A percentile compares a stretch with the other conserved stretches of the same genome.
These are phyloP conservation scores for Candida silvicultrix DNA, from an alignment of 805 yeast species.

Conservation along the genomic window DNA sequence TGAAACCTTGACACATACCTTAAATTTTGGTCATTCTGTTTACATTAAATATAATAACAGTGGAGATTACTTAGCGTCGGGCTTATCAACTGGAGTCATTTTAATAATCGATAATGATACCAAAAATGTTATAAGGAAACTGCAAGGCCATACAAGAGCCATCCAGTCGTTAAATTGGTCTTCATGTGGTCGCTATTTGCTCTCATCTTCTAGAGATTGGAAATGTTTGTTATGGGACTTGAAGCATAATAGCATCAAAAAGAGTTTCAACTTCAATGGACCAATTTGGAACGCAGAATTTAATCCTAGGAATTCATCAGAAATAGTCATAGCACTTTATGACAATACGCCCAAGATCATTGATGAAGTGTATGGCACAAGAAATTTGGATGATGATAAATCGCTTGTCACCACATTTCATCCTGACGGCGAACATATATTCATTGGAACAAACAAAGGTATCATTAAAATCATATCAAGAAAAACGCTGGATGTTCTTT, in stretches of 20 bases:
- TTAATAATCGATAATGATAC: constrained; percentile 73
- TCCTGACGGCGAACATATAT: constrained; percentile 46
- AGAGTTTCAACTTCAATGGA: constrained; percentile 49
- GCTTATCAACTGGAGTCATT: constrained; percentile 67
- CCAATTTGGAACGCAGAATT: constrained; percentile 69
- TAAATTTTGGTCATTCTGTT: constrained; percentile 62
- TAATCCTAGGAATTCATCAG: constrained; percentile 39
- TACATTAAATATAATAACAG: constrained; percentile 60
- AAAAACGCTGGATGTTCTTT: constrained; percentile 27
- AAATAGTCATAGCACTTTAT: constrained; percentile 56
- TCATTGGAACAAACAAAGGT: constrained; percentile 81
- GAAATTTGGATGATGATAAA: constrained; percentile 15
- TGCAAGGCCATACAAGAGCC: constrained; percentile 64
- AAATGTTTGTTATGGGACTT: constrained; percentile 77
- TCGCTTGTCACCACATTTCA: constrained; percentile 35
- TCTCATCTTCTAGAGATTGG: constrained; percentile 81
- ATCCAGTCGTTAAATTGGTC: constrained; percentile 79
- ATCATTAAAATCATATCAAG: constrained; percentile 47
- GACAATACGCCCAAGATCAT: constrained; percentile 58
- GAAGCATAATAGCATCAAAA: constrained; percentile 30
- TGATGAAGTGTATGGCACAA: constrained; percentile 24
- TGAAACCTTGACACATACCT: constrained; percentile 67
- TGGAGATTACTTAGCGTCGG: constrained; percentile 86
- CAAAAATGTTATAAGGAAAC: constrained; percentile 44
- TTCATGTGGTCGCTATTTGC: constrained; percentile 55